These are phyloP conservation scores for Fusarium dlaminii DNA, from an alignment of 2,329 filamentous ascomycete species.

Conservation along the genomic window DNA sequence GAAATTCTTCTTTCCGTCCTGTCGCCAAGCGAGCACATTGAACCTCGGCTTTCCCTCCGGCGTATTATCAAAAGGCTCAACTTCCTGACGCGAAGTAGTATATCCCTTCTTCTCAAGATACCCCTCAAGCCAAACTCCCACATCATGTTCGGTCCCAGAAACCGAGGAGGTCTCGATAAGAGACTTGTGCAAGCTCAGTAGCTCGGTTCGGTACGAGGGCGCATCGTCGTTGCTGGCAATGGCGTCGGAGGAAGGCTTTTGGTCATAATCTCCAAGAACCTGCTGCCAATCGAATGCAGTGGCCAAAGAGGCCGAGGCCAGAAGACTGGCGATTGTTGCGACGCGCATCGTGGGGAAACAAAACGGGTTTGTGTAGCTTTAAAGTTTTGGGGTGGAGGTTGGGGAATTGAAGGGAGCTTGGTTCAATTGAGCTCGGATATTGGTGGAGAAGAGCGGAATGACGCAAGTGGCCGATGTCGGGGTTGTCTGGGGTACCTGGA, in stretches of 20 bases:
- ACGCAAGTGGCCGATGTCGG: conserved; percentile 34
- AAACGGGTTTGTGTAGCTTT: conserved; percentile 2
- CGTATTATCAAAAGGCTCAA: conserved; percentile 48
- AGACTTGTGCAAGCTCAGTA: conserved; percentile 78
- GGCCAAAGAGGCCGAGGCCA: conserved; percentile 25
- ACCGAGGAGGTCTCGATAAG: conserved; percentile 81
- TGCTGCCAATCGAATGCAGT: conserved; percentile 22
- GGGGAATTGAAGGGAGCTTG: conserved; percentile 8
- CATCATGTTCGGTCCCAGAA: conserved; percentile 72
- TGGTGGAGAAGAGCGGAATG: conserved; percentile 25
- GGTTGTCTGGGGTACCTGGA: conserved; percentile 9
- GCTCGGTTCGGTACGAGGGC: conserved; percentile 54
- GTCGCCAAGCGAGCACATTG: conserved; percentile 79
- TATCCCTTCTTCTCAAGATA: conserved; percentile 67
- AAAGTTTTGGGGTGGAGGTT: conserved; percentile 11
- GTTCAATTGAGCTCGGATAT: conserved; percentile 23
- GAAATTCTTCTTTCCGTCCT: conserved; percentile 50
- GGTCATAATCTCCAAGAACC: not conserved
- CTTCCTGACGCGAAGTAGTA: conserved; percentile 53
- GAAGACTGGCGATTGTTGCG: conserved; percentile 9
- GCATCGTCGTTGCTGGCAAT: conserved; percentile 14
- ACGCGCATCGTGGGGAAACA: conserved; percentile 21
- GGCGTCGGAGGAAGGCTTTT: not conserved
- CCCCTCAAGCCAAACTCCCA: conserved; percentile 73
- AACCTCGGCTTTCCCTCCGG: conserved; percentile 54